These are phyloP conservation scores for Lactarius vividus DNA, from an alignment of 768 basidiomycete species.

Conservation along the genomic window DNA sequence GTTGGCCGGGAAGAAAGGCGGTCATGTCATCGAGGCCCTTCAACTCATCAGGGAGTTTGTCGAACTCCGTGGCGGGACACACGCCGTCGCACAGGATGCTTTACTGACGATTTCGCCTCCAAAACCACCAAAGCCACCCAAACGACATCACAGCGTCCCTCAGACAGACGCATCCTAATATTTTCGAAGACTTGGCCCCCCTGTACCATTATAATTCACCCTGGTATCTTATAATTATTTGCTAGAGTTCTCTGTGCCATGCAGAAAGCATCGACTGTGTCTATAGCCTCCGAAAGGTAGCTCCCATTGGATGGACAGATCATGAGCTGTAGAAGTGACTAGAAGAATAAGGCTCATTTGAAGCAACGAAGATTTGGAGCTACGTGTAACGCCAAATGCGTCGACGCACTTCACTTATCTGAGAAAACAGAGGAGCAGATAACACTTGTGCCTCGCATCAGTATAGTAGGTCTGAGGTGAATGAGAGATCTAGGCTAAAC, in stretches of 20 bases:
- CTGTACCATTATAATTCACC: background rate
- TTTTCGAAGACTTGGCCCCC: background rate
- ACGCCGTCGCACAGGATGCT: background rate
- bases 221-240: background rate
- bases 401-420: background rate
- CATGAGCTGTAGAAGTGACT: background rate
- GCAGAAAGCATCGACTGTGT: background rate
- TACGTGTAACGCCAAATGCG: background rate
- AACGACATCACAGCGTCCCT: background rate
- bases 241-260: background rate
- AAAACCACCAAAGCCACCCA: background rate
- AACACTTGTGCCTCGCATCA: background rate
- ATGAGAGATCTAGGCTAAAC: background rate
- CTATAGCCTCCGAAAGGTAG: background rate
- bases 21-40: background rate
- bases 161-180: background rate
- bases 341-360: background rate
- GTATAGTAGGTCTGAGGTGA: background rate
- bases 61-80: background rate
- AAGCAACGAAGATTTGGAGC: background rate
- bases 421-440: background rate
- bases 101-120: background rate
- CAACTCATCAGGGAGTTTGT: slow-evolving; percentile 1
- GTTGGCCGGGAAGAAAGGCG: background rate
- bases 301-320: background rate